Percentiles rank a stretch among this genome's conserved stretches.
These are phyloP conservation scores for Nicotiana rustica DNA, from an alignment of 305 asterid species.

Conservation along the genomic window DNA sequence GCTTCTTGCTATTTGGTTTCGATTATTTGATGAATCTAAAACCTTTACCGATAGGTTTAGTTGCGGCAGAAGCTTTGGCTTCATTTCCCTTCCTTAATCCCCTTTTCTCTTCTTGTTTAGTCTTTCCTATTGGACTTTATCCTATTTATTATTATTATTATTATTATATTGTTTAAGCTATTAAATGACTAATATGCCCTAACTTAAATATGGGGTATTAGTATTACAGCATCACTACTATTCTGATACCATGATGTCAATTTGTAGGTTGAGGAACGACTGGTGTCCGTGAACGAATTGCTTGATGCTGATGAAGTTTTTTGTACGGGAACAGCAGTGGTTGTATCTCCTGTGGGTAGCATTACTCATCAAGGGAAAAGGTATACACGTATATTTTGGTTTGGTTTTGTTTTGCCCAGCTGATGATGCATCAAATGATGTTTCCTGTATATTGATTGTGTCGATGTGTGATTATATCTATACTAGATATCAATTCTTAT, in stretches of 20 bases:
- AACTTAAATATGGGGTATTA: no score
- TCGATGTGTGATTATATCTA: background rate
- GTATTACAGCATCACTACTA: background rate
- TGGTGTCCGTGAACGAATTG: constrained; percentile 82
- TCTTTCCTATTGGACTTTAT: no score
- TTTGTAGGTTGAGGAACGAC: constrained; percentile 82
- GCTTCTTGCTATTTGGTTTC: no score
- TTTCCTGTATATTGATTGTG: background rate
- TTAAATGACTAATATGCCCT: no score
- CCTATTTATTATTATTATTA: no score
- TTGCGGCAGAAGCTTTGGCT: no score
- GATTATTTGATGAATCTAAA: no score
- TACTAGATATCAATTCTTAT: background rate
- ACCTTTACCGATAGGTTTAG: no score
- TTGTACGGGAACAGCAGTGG: constrained; percentile 98
- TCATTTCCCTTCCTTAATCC: no score
- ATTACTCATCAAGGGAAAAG: constrained; percentile 76
- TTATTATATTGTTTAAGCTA: no score
- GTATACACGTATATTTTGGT: constrained; percentile 42
- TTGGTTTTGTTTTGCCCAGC: no score
- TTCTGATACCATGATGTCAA: background rate
- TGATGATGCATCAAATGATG: constrained; percentile 12
- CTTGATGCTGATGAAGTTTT: constrained; percentile 97
- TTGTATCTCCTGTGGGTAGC: constrained; percentile 96
- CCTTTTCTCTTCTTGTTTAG: no score